phyloP scores from a whole-genome alignment of 257 asterid genomes.

The Nicotiana paniculata region DNA sequence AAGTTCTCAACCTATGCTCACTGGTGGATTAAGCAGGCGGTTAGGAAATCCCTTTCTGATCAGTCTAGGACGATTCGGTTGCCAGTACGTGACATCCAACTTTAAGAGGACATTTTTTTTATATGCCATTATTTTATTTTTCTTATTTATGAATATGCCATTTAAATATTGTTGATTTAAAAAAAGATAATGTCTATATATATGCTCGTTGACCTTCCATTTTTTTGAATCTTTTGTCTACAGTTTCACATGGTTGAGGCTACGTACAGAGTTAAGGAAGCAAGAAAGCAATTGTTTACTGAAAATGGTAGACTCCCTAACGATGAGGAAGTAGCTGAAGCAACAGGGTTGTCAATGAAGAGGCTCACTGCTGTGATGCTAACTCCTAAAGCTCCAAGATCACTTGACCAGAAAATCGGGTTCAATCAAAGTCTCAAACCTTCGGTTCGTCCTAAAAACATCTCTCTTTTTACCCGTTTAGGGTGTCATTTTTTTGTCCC shows the following conservation, averaged over 20 bases:
- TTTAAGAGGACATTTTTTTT: not conserved
- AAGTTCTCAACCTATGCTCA: constrained; percentile 94
- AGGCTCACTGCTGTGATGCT: constrained; percentile 70
- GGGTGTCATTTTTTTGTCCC: not conserved
- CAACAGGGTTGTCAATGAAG: constrained; percentile 85
- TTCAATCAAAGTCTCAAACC: constrained; percentile 67
- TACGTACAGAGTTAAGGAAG: constrained; percentile 86
- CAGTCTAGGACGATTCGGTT: constrained; percentile 60
- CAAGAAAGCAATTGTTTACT: constrained; percentile 61
- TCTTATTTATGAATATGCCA: not conserved
- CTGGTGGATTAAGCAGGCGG: constrained; percentile 99
- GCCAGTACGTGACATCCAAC: constrained; percentile 38
- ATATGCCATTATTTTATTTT: no score
- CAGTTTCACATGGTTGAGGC: constrained; percentile 97
- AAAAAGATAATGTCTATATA: not conserved
- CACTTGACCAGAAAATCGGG: constrained; percentile 92
- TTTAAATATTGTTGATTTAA: not conserved
- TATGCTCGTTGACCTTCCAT: not conserved
- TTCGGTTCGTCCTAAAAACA: constrained; percentile 38
- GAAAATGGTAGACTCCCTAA: constrained; percentile 67
- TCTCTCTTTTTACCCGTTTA: not conserved
- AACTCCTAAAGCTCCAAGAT: constrained; percentile 84
- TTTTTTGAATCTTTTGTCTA: not conserved
- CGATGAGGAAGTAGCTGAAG: constrained; percentile 76
- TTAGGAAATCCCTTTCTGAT: constrained; percentile 64